Conservation (phyloP, 2,329 filamentous ascomycete genomes). For the Arthrobotrys sphaeroides region DNA sequence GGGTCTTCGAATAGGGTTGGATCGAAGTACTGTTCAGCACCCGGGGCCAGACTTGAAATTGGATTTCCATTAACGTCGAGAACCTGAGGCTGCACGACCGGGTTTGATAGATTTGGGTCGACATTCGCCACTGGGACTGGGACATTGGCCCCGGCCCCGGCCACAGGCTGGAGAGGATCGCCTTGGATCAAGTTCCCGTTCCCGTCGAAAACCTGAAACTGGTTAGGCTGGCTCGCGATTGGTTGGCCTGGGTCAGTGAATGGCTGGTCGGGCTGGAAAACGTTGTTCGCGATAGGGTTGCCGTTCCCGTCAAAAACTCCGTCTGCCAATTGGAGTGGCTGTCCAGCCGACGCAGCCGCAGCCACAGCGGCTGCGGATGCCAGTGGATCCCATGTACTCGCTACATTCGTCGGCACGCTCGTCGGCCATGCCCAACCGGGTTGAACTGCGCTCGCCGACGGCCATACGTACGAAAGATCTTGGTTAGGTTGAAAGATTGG, state of each 20-base stretch:
- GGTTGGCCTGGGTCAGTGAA: background rate
- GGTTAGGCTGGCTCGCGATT: background rate
- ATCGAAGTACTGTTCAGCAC: background rate
- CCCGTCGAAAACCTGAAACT: slow-evolving; percentile 4
- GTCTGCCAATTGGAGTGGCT: background rate
- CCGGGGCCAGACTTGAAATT: background rate
- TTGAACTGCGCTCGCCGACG: background rate
- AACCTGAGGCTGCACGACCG: background rate
- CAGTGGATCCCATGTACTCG: background rate
- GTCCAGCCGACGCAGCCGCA: background rate
- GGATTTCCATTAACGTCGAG: slow-evolving; percentile 7
- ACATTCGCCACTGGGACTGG: no score
- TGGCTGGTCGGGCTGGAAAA: background rate
- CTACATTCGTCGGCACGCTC: slow-evolving; percentile 2
- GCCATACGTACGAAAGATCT: slow-evolving; percentile 24
- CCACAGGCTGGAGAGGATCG: background rate
- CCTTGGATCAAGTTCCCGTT: background rate
- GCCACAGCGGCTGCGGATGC: background rate
- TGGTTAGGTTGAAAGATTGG: background rate
- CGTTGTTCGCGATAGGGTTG: background rate
- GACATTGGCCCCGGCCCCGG: background rate
- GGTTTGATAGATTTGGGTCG: no score
- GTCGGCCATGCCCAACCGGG: no score
- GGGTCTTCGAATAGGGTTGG: background rate
- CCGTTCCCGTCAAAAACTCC: background rate